Evolutionary conservation across 768 basidiomycete species (phyloP).

Genomic region (Naganishia antarctica): DNA sequence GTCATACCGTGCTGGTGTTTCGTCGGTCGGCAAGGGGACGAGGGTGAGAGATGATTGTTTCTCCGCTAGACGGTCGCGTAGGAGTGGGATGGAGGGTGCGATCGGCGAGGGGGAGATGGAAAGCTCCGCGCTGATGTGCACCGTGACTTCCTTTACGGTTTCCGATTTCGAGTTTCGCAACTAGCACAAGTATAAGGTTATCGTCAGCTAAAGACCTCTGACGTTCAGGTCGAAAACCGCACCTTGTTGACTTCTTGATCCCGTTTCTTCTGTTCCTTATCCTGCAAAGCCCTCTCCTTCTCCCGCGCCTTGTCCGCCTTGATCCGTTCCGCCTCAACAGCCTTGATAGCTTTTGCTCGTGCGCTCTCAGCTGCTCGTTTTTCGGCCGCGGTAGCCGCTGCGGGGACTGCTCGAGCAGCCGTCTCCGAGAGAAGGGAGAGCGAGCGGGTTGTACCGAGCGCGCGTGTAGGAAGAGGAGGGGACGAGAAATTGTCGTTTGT

Average conservation of each 20-base stretch:
- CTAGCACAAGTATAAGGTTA: too few species aligned
- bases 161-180: slow-evolving; percentile 19
- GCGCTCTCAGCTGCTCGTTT: slow-evolving; percentile 7
- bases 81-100: slow-evolving; percentile 1
- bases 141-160: slow-evolving; percentile 22
- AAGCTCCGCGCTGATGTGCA: slow-evolving; percentile 21
- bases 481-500: not conserved
- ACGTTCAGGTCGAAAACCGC: not conserved
- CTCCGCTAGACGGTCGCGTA: slow-evolving; percentile 18
- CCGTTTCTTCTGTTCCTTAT: slow-evolving; percentile 7
- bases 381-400: not conserved
- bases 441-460: not conserved
- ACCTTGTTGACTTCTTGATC: slow-evolving; percentile 27
- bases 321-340: not conserved
- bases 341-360: not conserved
- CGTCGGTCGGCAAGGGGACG: not conserved
- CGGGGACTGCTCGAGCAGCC: not conserved
- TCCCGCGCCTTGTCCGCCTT: slow-evolving; percentile 19
- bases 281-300: slow-evolving; percentile 4
- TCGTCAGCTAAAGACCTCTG: too few species aligned
- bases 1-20: not conserved
- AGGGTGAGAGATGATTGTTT: slow-evolving; percentile 1
- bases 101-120: slow-evolving; percentile 1
- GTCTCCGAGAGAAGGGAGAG: not conserved
- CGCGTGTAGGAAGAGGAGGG: not conserved